These are phyloP conservation scores for Omphalotus guepiniiformis DNA, from an alignment of 768 basidiomycete species.

Conservation along the genomic window DNA sequence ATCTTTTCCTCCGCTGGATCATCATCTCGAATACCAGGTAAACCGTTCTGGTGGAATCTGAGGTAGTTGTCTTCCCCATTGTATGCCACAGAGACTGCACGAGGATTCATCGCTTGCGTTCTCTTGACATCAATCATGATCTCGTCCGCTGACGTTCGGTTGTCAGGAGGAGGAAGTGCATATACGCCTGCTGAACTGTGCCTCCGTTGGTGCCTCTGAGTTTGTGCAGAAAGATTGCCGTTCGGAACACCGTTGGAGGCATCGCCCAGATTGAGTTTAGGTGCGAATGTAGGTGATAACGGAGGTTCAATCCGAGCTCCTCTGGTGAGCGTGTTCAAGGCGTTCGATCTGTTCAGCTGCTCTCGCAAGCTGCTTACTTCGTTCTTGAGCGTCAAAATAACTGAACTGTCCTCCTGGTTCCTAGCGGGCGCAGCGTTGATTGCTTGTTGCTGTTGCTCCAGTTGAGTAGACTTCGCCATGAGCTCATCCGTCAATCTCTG, in stretches of 20 bases:
- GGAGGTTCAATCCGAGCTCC: slow-evolving; percentile 67
- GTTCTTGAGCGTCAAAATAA: slow-evolving; percentile 84
- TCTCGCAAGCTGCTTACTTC: slow-evolving; percentile 92
- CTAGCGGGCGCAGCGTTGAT: slow-evolving; percentile 61
- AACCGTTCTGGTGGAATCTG: slow-evolving; percentile 59
- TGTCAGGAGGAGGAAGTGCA: slow-evolving; percentile 51
- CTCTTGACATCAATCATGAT: slow-evolving; percentile 70
- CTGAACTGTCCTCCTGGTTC: slow-evolving; percentile 78
- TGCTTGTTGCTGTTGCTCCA: slow-evolving; percentile 73
- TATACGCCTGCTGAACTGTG: slow-evolving; percentile 86
- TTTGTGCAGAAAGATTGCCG: slow-evolving; percentile 23
- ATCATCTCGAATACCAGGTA: slow-evolving; percentile 72
- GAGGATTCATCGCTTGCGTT: slow-evolving; percentile 66
- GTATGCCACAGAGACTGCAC: slow-evolving; percentile 86
- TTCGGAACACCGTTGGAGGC: slow-evolving; percentile 40
- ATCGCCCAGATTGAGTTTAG: slow-evolving; percentile 58
- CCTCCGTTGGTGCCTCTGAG: slow-evolving; percentile 69
- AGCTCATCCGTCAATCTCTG: slow-evolving; percentile 79
- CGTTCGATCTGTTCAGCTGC: slow-evolving; percentile 93
- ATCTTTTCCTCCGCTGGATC: slow-evolving; percentile 96
- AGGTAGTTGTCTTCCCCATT: slow-evolving; percentile 75
- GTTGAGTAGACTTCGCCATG: slow-evolving; percentile 61
- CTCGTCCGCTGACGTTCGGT: slow-evolving; percentile 75
- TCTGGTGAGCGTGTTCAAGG: slow-evolving; percentile 81
- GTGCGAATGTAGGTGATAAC: slow-evolving; percentile 82